phyloP scores from a whole-genome alignment of 768 basidiomycete genomes.

The Hygrocybe punicea region DNA sequence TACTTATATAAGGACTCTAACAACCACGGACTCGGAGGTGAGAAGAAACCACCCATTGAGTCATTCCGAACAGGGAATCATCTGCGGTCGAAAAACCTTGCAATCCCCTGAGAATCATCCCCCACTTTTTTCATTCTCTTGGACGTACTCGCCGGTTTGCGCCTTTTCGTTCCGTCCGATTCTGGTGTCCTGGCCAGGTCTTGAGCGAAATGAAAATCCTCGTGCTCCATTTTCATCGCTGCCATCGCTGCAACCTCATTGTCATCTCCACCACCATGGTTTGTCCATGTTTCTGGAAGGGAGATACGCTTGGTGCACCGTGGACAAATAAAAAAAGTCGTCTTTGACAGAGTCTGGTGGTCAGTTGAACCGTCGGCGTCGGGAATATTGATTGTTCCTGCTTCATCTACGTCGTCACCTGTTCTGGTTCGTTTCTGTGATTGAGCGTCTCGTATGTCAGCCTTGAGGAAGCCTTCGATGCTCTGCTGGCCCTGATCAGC shows the following conservation, averaged over 20 bases:
- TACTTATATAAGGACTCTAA: background rate
- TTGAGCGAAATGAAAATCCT: slow-evolving; percentile 86
- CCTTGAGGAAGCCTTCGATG: slow-evolving; percentile 82
- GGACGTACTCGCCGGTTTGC: slow-evolving; percentile 17
- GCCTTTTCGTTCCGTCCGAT: slow-evolving; percentile 16
- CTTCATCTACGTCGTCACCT: slow-evolving; percentile 14
- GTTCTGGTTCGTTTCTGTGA: slow-evolving; percentile 41
- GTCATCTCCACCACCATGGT: slow-evolving; percentile 22
- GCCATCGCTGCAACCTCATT: slow-evolving; percentile 39
- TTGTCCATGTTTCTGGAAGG: slow-evolving; percentile 25
- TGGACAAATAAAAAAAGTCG: slow-evolving; percentile 50
- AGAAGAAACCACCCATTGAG: no score
- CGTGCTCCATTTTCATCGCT: slow-evolving; percentile 63
- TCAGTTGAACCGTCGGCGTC: background rate
- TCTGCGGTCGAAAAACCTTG: slow-evolving; percentile 43
- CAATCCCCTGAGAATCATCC: slow-evolving; percentile 37
- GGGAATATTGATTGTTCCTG: background rate
- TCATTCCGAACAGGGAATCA: slow-evolving; percentile 7
- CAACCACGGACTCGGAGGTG: no score
- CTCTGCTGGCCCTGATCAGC: slow-evolving; percentile 76
- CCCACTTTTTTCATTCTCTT: slow-evolving; percentile 32
- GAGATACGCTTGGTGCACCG: slow-evolving; percentile 53
- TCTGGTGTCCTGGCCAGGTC: slow-evolving; percentile 48
- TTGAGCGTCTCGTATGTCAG: slow-evolving; percentile 1
- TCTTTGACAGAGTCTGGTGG: background rate